Percentiles rank a stretch among this genome's conserved stretches.
Evolutionary conservation across 140 eudicot species (phyloP).

Genomic region (Senecio squalidus): DNA sequence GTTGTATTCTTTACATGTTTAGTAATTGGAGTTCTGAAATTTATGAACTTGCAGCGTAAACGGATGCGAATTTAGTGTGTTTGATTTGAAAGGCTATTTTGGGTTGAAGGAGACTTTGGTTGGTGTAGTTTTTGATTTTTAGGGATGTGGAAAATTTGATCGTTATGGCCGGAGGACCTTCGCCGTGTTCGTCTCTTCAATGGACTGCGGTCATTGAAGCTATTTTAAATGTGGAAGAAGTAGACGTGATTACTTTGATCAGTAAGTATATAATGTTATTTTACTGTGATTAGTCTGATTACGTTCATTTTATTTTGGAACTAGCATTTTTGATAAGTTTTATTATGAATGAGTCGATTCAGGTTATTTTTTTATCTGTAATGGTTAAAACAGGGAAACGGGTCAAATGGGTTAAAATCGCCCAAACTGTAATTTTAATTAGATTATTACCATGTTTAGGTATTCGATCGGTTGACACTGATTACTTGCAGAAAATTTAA

Average conservation of each 20-base stretch:
- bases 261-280: neutral
- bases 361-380: too few relatives aligned
- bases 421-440: neutral
- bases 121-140: neutral
- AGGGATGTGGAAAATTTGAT: neutral
- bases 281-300: neutral
- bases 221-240: neutral
- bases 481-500: too few relatives aligned
- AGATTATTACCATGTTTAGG: too few relatives aligned
- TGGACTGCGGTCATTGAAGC: constrained; percentile 8
- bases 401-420: neutral
- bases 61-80: neutral
- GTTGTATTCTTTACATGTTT: too few relatives aligned
- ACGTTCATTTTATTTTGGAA: neutral
- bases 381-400: too few relatives aligned
- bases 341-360: too few relatives aligned
- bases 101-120: neutral
- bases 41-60: too few relatives aligned
- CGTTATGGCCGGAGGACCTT: neutral
- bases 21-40: neutral
- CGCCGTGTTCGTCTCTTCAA: neutral
- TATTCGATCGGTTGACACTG: neutral
- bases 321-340: neutral
- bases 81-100: neutral
- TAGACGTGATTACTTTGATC: constrained; percentile 1